Conservation (phyloP, 192 early-diverging fungal species). For the Coemansia sp. region DNA sequence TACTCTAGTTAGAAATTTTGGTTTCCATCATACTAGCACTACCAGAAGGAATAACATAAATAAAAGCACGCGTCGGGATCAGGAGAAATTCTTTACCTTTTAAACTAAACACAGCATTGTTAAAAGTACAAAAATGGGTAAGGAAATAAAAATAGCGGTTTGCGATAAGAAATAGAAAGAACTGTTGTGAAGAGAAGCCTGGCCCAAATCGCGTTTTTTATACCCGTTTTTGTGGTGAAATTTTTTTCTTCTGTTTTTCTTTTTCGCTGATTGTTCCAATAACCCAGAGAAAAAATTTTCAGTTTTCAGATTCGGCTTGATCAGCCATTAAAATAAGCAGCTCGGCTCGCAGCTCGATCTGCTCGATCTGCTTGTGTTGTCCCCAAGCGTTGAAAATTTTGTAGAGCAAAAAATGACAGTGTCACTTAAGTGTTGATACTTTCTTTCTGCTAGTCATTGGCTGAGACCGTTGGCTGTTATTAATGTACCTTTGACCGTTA, state of each 20-base stretch:
- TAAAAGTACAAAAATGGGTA: not conserved
- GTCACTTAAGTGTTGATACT: too few relatives aligned
- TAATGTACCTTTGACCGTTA: too few relatives aligned
- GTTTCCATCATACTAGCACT: constrained; percentile 36
- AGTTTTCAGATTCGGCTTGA: not conserved
- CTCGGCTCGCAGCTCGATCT: too few relatives aligned
- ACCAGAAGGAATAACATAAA: not conserved
- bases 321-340: too few relatives aligned
- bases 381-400: too few relatives aligned
- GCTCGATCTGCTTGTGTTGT: too few relatives aligned
- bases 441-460: too few relatives aligned
- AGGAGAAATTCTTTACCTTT: constrained; percentile 6
- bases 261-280: not conserved
- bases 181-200: not conserved
- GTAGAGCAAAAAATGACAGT: too few relatives aligned
- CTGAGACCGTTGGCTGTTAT: too few relatives aligned
- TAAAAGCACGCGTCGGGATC: not conserved
- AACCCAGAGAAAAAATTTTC: not conserved
- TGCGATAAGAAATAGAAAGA: not conserved
- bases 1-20: constrained; percentile 52
- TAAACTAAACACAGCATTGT: not conserved
- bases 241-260: not conserved
- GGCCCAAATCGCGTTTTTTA: constrained; percentile 8
- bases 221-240: not conserved
- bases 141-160: not conserved